Conservation (phyloP, 768 basidiomycete genomes). For the Clitopilus passeckerianus region DNA sequence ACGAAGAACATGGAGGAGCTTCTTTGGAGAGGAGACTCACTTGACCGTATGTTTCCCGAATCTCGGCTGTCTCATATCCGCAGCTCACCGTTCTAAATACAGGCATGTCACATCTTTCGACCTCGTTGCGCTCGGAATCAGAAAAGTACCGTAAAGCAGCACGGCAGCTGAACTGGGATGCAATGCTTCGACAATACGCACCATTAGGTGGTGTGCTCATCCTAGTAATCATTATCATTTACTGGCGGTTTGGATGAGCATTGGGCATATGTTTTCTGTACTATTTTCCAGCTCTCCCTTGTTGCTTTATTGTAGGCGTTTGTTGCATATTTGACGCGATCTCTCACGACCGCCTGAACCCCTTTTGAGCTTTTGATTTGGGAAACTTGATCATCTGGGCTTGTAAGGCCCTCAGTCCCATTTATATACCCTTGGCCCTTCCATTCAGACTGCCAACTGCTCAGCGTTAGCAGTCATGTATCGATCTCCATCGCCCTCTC, state of each 20-base stretch:
- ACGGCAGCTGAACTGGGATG: slow-evolving; percentile 88
- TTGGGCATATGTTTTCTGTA: slow-evolving; percentile 21
- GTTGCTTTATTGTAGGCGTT: slow-evolving; percentile 3
- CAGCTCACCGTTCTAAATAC: not conserved
- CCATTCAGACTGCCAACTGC: not conserved
- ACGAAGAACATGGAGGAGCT: slow-evolving; percentile 99
- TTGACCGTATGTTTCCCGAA: slow-evolving; percentile 70
- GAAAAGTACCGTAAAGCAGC: slow-evolving; percentile 97
- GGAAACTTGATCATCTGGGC: slow-evolving; percentile 1
- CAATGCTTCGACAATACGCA: slow-evolving; percentile 94
- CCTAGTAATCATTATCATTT: slow-evolving; percentile 71
- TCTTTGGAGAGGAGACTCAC: slow-evolving; percentile 94
- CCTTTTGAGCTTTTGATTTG: slow-evolving; percentile 1
- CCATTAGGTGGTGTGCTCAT: slow-evolving; percentile 81
- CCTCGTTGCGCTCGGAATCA: slow-evolving; percentile 90
- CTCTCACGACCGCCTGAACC: slow-evolving; percentile 3
- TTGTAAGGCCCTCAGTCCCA: not conserved
- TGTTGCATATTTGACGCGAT: not conserved
- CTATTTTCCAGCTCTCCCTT: slow-evolving; percentile 5
- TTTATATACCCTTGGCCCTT: slow-evolving; percentile 1
- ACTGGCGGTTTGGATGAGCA: slow-evolving; percentile 65
- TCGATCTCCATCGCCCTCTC: slow-evolving; percentile 18
- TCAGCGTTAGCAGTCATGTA: slow-evolving; percentile 3
- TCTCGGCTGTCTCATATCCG: not conserved
- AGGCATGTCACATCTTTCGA: slow-evolving; percentile 98